Conservation (phyloP, 441 rosid genomes). For the Iberis amara region DNA sequence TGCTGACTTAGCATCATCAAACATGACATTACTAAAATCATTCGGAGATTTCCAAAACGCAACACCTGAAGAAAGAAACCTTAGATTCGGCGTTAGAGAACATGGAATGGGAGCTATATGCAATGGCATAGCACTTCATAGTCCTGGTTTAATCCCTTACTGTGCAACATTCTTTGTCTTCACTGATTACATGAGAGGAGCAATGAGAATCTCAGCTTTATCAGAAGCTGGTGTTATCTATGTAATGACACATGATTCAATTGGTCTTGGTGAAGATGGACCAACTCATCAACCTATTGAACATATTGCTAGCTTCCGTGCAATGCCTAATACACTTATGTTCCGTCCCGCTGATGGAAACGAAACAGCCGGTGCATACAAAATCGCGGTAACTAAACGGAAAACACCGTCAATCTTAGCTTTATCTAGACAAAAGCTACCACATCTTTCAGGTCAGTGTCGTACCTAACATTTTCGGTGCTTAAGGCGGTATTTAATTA, state of each 20-base stretch:
- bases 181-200: constrained; percentile 63
- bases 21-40: constrained; percentile 54
- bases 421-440: constrained; percentile 48
- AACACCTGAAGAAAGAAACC: constrained; percentile 51
- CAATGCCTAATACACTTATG: constrained; percentile 60
- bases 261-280: constrained; percentile 60
- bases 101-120: constrained; percentile 57
- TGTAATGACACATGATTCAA: constrained; percentile 59
- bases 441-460: constrained; percentile 47
- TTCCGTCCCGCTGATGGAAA: constrained; percentile 62
- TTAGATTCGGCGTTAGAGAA: constrained; percentile 53
- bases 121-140: constrained; percentile 50
- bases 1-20: constrained; percentile 61
- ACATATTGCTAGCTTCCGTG: constrained; percentile 56
- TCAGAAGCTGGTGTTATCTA: constrained; percentile 55
- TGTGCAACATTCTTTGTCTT: constrained; percentile 60
- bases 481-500: too few species aligned
- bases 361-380: constrained; percentile 59
- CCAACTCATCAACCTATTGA: constrained; percentile 60
- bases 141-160: constrained; percentile 52
- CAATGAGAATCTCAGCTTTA: constrained; percentile 52
- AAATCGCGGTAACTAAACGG: constrained; percentile 46
- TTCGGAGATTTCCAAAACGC: constrained; percentile 53
- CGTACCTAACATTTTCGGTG: too few species aligned
- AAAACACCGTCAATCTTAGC: constrained; percentile 57